Evolutionary conservation across 805 yeast species (phyloP).

Genomic region (Candida suzukii): DNA sequence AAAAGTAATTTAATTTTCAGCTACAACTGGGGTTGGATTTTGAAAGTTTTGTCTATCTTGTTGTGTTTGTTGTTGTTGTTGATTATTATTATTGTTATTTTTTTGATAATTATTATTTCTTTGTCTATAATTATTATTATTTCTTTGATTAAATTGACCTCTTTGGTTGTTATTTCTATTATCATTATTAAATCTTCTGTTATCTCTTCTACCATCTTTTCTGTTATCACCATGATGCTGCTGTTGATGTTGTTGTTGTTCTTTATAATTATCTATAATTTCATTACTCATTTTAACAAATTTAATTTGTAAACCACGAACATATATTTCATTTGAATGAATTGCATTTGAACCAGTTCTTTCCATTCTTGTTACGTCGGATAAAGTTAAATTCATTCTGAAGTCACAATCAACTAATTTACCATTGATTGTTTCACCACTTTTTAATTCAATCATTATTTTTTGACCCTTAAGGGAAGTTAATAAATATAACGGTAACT

Average conservation of each 20-base stretch:
- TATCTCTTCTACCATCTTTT: background rate
- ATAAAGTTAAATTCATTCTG: slow-evolving; percentile 90
- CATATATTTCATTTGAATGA: slow-evolving; percentile 66
- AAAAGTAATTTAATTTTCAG: too few species aligned
- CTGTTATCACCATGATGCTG: slow-evolving; percentile 7
- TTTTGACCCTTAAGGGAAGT: slow-evolving; percentile 89
- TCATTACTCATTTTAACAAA: slow-evolving; percentile 70
- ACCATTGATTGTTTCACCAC: slow-evolving; percentile 87
- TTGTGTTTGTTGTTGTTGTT: too few species aligned
- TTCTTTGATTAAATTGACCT: slow-evolving; percentile 8
- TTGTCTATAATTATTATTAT: slow-evolving; percentile 16
- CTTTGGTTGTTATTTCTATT: slow-evolving; percentile 10
- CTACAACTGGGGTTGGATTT: background rate
- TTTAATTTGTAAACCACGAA: slow-evolving; percentile 81
- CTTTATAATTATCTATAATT: slow-evolving; percentile 69
- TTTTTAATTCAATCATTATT: slow-evolving; percentile 81
- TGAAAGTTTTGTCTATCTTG: background rate
- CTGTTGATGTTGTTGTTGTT: slow-evolving; percentile 39
- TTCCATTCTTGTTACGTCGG: slow-evolving; percentile 64
- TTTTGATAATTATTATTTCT: slow-evolving; percentile 3
- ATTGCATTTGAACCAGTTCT: slow-evolving; percentile 53
- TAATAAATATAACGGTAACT: slow-evolving; percentile 88
- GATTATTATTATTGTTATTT: slow-evolving; percentile 1
- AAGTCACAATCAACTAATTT: slow-evolving; percentile 79
- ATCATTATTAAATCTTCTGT: slow-evolving; percentile 19